These are phyloP conservation scores for Starmera amethionina DNA, from an alignment of 805 yeast species.

Conservation along the genomic window DNA sequence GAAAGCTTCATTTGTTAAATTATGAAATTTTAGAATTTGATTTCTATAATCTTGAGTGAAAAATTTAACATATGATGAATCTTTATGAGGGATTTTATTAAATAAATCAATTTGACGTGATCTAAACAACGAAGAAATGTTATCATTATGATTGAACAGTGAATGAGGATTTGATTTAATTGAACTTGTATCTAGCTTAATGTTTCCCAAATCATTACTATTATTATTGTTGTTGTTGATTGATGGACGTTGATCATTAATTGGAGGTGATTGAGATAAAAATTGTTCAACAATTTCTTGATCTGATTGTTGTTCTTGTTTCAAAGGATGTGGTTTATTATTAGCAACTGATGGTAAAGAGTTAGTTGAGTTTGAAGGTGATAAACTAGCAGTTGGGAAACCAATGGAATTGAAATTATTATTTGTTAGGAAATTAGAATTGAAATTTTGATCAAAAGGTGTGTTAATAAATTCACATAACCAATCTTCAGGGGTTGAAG, in stretches of 20 bases:
- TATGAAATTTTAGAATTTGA: conserved; percentile 43
- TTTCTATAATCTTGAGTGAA: conserved; percentile 43
- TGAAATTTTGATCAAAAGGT: conserved; percentile 50
- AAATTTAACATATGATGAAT: conserved; percentile 18
- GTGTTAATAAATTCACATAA: conserved; percentile 59
- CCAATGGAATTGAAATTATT: conserved; percentile 47
- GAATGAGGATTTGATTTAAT: conserved; percentile 20
- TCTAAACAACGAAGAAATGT: conserved; percentile 52
- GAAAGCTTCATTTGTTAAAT: conserved; percentile 48
- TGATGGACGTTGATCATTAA: not conserved
- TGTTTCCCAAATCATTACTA: no score
- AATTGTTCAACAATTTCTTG: not conserved
- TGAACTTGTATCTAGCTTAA: no score
- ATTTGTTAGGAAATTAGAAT: conserved; percentile 27
- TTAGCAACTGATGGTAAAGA: conserved; percentile 4
- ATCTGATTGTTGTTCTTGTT: not conserved
- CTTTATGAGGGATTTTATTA: conserved; percentile 26
- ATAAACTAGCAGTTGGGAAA: conserved; percentile 22
- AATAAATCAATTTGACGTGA: conserved; percentile 59
- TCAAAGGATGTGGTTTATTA: no score
- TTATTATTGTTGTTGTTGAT: not conserved
- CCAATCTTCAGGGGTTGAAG: conserved; percentile 43
- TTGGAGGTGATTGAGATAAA: not conserved
- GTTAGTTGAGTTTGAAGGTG: conserved; percentile 10
- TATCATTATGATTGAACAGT: conserved; percentile 22